Evolutionary conservation across 2,329 filamentous ascomycete genomes (phyloP).

Genomic region (Ploettnerulaceae sp.): DNA sequence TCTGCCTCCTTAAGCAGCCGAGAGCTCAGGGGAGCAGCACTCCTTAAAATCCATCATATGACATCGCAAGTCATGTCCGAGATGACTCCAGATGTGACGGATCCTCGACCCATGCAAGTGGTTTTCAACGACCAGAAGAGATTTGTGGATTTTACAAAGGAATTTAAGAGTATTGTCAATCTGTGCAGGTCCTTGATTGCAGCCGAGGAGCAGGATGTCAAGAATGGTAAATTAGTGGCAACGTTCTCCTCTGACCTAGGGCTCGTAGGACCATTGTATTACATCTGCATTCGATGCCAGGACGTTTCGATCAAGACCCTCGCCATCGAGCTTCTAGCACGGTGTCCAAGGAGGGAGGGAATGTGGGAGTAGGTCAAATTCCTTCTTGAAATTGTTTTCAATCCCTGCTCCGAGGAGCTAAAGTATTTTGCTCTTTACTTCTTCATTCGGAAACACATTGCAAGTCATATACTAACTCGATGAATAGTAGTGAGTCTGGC

Average conservation of each 20-base stretch:
- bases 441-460: too few species aligned
- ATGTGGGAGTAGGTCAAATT: too few species aligned
- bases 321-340: slow-evolving; percentile 25
- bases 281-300: slow-evolving; percentile 22
- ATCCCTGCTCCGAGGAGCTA: too few species aligned
- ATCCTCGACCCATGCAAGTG: slow-evolving; percentile 18
- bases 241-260: slow-evolving; percentile 31
- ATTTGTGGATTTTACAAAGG: slow-evolving; percentile 16
- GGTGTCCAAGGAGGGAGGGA: slow-evolving; percentile 29
- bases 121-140: slow-evolving; percentile 15
- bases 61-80: slow-evolving; percentile 25
- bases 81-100: slow-evolving; percentile 10
- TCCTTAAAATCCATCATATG: slow-evolving; percentile 30
- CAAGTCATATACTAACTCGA: too few species aligned
- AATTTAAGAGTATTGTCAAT: slow-evolving; percentile 24
- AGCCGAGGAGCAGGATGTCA: slow-evolving; percentile 25
- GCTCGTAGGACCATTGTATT: slow-evolving; percentile 31
- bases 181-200: slow-evolving; percentile 27
- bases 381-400: too few species aligned
- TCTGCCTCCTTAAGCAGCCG: slow-evolving; percentile 20
- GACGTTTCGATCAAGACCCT: slow-evolving; percentile 14
- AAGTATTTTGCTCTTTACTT: too few species aligned
- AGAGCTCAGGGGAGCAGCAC: slow-evolving; percentile 29
- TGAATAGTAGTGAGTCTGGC: slow-evolving; percentile 15
- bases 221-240: slow-evolving; percentile 21